Base-by-base conservation (phyloP, 2,329 filamentous ascomycete species). In the Dryadomyces quercus-mongolicae region DNA sequence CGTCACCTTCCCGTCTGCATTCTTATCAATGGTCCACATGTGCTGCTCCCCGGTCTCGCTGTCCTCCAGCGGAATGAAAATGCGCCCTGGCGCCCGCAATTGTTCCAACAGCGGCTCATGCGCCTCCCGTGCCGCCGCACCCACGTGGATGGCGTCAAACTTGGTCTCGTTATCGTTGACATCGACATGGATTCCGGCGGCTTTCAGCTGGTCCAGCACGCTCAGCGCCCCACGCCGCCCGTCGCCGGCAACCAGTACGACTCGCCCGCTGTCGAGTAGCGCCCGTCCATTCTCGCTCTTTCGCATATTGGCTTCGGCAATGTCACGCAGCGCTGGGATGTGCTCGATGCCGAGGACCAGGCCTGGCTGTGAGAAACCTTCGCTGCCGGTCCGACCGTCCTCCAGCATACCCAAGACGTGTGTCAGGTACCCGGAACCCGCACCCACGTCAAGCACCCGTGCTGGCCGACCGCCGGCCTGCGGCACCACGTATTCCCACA, bases 81-180 rank as follows among this genome's bases (percentile, higher is more conserved):
- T 76, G 59, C 86, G 75, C 0, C 93, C 93, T 0, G 92, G 92
- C 2, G 78, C 71, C 59, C 81, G 82, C 60, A 98, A 71, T 71
- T 97, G 93, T 34, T 83, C 78, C 48, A 95, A 70, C 60, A 97
- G 69, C 56, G 80, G 77, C 18, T 78, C 65, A 65, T 95, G 91
- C 54, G 95, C 70, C 63, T 82, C 78, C 22, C 71, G 77, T 0
- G 92, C 92, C 8, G 89, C 87, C 0, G 93, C 93, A 0, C 93
- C 93, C 2, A 97, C 93, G 66, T 97, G 93, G 56, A 98, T 97
- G 2, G 87, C 91, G 74, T 97, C 89, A 75, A 92, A 98, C 0
- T 82, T 76, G 34, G 67, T 70, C 57, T 70, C 74, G 13, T 73
- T 70, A 54, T 74, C 74, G 6, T 73, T 74, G 47, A 70, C 69